Base-by-base conservation (phyloP, 495 filamentous ascomycete species). In the Peziza echinospora region DNA sequence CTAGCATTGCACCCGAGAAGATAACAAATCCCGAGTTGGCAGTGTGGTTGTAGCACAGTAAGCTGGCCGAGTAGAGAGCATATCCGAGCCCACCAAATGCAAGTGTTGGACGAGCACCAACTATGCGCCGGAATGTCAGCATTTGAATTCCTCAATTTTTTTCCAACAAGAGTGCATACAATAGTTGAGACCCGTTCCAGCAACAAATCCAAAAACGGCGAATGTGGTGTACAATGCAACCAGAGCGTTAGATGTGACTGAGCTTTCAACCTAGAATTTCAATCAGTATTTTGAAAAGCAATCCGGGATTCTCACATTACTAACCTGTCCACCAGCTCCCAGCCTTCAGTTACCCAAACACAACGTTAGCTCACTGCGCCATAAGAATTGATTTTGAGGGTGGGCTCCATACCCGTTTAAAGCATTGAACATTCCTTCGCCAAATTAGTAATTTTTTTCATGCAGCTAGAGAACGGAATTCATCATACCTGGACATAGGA, bases 71-170 rank as follows among this genome's bases (percentile, higher is more conserved):
- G 56, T 93, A 94, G 51, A 93, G 65, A 56, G 75, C 79, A 62
- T 94, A 94, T 9, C 86, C 85, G 30, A 91, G 65, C 17, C 86
- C 83, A 45, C 86, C 85, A 50, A 93, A 70, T 3, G 74, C 72
- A 22, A 94, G 61, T 1, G 84, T 83, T 16, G 71, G 47, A 51
- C 70, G 73, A 41, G 92, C 67, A 51, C 86, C 86, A 50, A 89
- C 72, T 48, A 67, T 69, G n/a, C n/a, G 26, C 26, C 8, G n/a
- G n/a, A n/a, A 8, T 11, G 39, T 60, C 25, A 56, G 43, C 24
- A 46, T 26, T 25, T 10, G 11, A 2, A 21, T 13, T n/a, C 8
- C 26, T 34, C 26, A 8, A n/a, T 40, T 26, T 40, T 41, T 11
- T 10, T 39, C 7, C 19, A 34, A 8, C 25, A n/a, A 22, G 13